Conservation (phyloP, 768 basidiomycete species). For the Astraeus odoratus region DNA sequence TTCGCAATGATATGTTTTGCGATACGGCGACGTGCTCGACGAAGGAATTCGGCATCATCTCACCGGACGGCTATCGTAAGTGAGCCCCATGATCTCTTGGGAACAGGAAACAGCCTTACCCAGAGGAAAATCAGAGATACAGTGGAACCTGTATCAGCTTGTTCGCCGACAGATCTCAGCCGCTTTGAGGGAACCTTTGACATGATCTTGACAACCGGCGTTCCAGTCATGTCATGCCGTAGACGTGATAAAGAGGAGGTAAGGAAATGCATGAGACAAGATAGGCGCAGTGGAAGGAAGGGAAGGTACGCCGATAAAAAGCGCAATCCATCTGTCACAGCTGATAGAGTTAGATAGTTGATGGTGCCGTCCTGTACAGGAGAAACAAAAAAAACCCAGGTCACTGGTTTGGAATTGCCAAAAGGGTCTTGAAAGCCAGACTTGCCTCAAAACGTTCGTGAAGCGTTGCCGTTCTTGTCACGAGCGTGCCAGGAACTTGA, state of each 20-base stretch:
- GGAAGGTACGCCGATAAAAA: conserved; percentile 76
- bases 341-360: conserved; percentile 71
- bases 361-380: conserved; percentile 69
- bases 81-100: background rate
- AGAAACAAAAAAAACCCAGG: too few relatives aligned
- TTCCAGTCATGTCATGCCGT: conserved; percentile 53
- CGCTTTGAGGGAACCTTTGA: conserved; percentile 53
- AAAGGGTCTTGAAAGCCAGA: background rate
- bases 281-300: conserved; percentile 69
- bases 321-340: conserved; percentile 72
- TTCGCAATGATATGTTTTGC: conserved; percentile 66
- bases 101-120: conserved; percentile 34
- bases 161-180: conserved; percentile 53
- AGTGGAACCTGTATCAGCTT: conserved; percentile 58
- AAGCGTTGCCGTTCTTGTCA: conserved; percentile 50
- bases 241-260: conserved; percentile 47
- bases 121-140: conserved; percentile 56
- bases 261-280: conserved; percentile 59
- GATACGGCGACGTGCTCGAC: conserved; percentile 62
- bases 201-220: conserved; percentile 61
- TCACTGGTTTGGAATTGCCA: conserved; percentile 2
- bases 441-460: conserved; percentile 78
- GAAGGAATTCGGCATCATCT: conserved; percentile 66
- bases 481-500: conserved; percentile 68
- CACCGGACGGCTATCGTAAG: conserved; percentile 47